Evolutionary conservation across 2,329 filamentous ascomycete species (phyloP).

Genomic region (Aureobasidium mangrovei): DNA sequence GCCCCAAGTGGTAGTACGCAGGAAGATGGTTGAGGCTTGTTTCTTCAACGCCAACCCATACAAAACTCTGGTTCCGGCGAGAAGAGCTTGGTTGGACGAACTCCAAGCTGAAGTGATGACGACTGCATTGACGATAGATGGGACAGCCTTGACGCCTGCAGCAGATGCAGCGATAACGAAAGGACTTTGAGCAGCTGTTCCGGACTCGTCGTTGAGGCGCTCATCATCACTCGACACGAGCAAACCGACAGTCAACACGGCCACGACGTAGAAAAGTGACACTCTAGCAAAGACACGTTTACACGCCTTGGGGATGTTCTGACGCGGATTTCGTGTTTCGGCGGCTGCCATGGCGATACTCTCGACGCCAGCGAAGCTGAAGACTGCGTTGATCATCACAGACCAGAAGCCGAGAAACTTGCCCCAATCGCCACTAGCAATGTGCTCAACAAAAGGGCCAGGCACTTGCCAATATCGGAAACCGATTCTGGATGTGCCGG

Average conservation of each 20-base stretch:
- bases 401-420: conserved; percentile 38
- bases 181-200: conserved; percentile 51
- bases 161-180: conserved; percentile 66
- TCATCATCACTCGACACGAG: conserved; percentile 52
- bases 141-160: conserved; percentile 55
- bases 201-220: conserved; percentile 44
- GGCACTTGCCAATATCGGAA: conserved; percentile 39
- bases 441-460: conserved; percentile 36
- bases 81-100: conserved; percentile 68
- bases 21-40: conserved; percentile 63
- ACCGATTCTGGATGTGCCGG: conserved; percentile 32
- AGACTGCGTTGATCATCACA: conserved; percentile 62
- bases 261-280: conserved; percentile 67
- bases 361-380: conserved; percentile 70
- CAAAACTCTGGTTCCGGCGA: conserved; percentile 63
- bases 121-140: conserved; percentile 62
- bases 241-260: conserved; percentile 67
- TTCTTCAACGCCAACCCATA: conserved; percentile 65
- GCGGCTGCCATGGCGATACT: conserved; percentile 72
- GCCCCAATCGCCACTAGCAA: conserved; percentile 27
- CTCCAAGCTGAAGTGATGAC: conserved; percentile 70
- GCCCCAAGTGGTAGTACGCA: conserved; percentile 60
- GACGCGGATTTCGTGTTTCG: conserved; percentile 70
- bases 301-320: conserved; percentile 68
- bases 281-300: conserved; percentile 76